Percentiles rank a stretch among this genome's conserved stretches.
Conservation (phyloP, 345 rosid species). For the Geranium brycei region DNA sequence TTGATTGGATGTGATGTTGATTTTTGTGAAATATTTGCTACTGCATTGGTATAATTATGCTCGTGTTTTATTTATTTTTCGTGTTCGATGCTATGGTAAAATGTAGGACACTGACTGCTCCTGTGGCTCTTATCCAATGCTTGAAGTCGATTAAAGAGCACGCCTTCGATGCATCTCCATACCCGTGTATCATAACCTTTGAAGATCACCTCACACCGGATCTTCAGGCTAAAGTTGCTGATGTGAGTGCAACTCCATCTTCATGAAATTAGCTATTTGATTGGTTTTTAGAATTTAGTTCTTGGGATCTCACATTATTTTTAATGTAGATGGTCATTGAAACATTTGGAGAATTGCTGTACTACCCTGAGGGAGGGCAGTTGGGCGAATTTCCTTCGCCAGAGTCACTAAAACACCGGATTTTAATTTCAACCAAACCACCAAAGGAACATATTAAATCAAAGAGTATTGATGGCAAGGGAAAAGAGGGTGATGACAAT, state of each 20-base stretch:
- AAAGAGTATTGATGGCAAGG: constrained; percentile 24
- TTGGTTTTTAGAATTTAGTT: not conserved
- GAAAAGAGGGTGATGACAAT: constrained; percentile 21
- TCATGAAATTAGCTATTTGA: not conserved
- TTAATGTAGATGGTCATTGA: constrained; percentile 48
- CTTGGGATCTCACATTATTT: not conserved
- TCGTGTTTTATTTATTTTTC: not conserved
- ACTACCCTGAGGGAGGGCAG: constrained; percentile 47
- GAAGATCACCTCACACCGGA: constrained; percentile 91
- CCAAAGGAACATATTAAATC: constrained; percentile 80
- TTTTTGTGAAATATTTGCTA: no score
- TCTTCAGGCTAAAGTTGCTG: constrained; percentile 89
- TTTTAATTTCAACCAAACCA: constrained; percentile 83
- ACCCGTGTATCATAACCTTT: constrained; percentile 78
- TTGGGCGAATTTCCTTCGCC: constrained; percentile 77
- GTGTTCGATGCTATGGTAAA: not conserved
- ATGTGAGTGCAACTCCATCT: constrained; percentile 25
- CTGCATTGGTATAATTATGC: not conserved
- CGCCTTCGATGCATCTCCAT: constrained; percentile 68
- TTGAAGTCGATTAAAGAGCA: constrained; percentile 61
- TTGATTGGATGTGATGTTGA: no score
- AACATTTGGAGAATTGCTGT: constrained; percentile 59
- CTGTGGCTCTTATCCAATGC: constrained; percentile 62
- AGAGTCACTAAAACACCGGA: constrained; percentile 44
- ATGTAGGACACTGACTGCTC: constrained; percentile 71